Evolutionary conservation across 257 asterid species (phyloP).

Genomic region (Verbascum thapsus): DNA sequence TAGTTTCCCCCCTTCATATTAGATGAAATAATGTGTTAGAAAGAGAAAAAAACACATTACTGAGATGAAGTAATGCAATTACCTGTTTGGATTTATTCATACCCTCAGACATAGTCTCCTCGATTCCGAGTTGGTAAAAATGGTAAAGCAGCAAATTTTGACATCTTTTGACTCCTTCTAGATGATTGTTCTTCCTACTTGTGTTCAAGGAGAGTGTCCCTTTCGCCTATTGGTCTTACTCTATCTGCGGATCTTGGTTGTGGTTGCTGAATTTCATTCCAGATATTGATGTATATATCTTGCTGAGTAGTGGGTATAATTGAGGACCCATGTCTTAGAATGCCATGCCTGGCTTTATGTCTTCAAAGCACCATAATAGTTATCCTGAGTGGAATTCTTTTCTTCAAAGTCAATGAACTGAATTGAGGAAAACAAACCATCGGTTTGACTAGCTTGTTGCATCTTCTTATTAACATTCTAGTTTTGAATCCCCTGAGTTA

Average conservation of each 20-base stretch:
- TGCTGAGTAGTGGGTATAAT: slow-evolving; percentile 14
- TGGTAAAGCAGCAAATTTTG: not conserved
- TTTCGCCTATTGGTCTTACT: not conserved
- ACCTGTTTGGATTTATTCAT: not conserved
- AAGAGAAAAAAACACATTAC: slow-evolving; percentile 3
- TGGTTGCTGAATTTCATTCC: not conserved
- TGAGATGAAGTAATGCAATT: not conserved
- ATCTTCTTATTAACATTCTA: not conserved
- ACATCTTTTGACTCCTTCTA: not conserved
- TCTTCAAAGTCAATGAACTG: not conserved
- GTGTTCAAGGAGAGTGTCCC: not conserved
- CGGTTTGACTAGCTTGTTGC: not conserved
- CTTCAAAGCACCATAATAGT: not conserved
- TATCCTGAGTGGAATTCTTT: not conserved
- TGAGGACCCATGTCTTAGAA: not conserved
- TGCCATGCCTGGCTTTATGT: not conserved
- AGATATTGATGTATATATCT: not conserved
- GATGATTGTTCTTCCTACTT: not conserved
- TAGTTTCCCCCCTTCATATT: not conserved
- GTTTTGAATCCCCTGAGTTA: not conserved
- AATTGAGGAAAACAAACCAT: not conserved
- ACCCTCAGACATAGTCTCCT: not conserved
- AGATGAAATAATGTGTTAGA: not conserved
- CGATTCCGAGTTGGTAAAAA: not conserved
- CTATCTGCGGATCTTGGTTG: not conserved